Evolutionary conservation across 1,139 yeast species (phyloP).

Genomic region (Pichiaceae sp.): DNA sequence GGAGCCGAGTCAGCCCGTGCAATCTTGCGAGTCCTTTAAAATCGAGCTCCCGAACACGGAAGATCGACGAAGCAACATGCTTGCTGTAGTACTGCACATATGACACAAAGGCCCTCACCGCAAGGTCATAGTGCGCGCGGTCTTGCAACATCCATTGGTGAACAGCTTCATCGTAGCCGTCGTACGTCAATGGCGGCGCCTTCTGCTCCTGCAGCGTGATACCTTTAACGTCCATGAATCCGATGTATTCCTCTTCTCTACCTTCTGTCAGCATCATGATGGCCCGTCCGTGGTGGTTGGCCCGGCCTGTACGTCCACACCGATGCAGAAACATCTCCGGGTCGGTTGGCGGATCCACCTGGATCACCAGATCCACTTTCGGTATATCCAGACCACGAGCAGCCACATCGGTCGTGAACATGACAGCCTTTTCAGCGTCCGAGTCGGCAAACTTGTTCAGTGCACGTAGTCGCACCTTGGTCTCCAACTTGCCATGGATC

Average conservation of each 20-base stretch:
- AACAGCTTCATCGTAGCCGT: constrained; percentile 27
- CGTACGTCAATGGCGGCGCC: constrained; percentile 7
- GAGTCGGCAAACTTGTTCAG: constrained; percentile 47
- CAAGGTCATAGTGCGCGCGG: constrained; percentile 72
- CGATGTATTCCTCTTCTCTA: constrained; percentile 75
- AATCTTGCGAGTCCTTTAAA: constrained; percentile 63
- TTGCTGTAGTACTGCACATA: constrained; percentile 78
- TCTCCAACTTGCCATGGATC: constrained; percentile 76
- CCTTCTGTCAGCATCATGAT: constrained; percentile 63
- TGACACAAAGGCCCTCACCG: constrained; percentile 74
- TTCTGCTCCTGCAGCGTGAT: constrained; percentile 40
- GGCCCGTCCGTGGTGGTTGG: constrained; percentile 75
- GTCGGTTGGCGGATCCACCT: constrained; percentile 86
- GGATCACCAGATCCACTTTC: constrained; percentile 82
- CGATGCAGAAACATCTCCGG: constrained; percentile 83
- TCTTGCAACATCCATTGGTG: constrained; percentile 61
- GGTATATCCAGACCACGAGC: constrained; percentile 93
- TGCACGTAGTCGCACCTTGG: constrained; percentile 69
- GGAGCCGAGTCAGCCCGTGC: constrained; percentile 77
- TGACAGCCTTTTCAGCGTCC: constrained; percentile 40
- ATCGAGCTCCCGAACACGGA: constrained; percentile 65
- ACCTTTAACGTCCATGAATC: constrained; percentile 70
- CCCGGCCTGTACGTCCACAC: constrained; percentile 91
- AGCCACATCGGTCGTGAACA: constrained; percentile 81
- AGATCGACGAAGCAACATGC: constrained; percentile 87